A percentile compares a stretch with the other conserved stretches of the same genome.
Evolutionary conservation across 352 stramenopile species (phyloP).

Genomic region (Pythium brachiatum): DNA sequence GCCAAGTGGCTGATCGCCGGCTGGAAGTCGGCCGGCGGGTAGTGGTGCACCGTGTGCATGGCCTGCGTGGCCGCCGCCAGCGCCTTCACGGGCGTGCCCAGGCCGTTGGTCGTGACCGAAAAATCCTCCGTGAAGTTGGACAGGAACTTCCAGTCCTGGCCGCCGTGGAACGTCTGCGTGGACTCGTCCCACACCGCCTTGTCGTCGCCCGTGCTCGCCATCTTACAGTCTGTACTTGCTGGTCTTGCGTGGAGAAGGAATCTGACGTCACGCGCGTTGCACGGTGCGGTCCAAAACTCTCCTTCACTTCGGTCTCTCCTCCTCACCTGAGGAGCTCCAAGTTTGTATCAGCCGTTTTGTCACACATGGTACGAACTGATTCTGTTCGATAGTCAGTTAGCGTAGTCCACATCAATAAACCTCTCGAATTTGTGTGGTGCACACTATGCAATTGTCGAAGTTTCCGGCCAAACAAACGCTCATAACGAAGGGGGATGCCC

Average conservation of each 20-base stretch:
- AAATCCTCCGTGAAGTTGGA: constrained; percentile 89
- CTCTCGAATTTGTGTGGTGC: neutral
- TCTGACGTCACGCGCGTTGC: too few relatives aligned
- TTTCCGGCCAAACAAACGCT: too few relatives aligned
- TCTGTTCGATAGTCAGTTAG: neutral
- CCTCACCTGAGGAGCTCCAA: too few relatives aligned
- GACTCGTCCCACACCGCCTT: constrained; percentile 61
- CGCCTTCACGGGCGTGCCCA: constrained; percentile 74
- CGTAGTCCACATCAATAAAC: neutral
- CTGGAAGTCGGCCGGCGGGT: constrained; percentile 89
- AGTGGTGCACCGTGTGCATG: constrained; percentile 86
- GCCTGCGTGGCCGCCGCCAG: constrained; percentile 66
- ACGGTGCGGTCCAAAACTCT: too few relatives aligned
- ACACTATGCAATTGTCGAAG: constrained; percentile 1
- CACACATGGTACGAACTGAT: neutral
- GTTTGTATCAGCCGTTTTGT: neutral
- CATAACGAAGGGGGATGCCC: neutral
- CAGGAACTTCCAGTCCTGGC: constrained; percentile 91
- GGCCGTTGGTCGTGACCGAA: constrained; percentile 86
- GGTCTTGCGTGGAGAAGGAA: too few relatives aligned
- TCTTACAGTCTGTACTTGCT: neutral
- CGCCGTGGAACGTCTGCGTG: constrained; percentile 90
- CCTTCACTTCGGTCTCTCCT: too few relatives aligned
- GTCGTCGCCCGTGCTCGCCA: constrained; percentile 1
- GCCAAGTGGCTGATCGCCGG: constrained; percentile 86